These are phyloP conservation scores for Prunus armeniaca DNA, from an alignment of 306 rosid genomes.

Conservation along the genomic window DNA sequence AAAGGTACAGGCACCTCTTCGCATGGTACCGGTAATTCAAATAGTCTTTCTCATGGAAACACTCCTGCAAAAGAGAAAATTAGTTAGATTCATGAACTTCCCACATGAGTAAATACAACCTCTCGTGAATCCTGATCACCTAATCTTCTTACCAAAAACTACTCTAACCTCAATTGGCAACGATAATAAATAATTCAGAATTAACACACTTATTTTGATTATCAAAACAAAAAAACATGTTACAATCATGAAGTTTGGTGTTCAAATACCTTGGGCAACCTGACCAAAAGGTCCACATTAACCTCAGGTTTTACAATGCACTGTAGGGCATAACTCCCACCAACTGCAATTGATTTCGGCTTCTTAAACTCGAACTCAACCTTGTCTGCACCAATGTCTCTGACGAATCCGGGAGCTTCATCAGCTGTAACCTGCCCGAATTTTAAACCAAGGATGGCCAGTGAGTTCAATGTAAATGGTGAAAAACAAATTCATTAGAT, in stretches of 20 bases:
- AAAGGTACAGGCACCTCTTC: constrained; percentile 81
- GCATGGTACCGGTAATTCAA: constrained; percentile 84
- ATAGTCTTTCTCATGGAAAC: constrained; percentile 92
- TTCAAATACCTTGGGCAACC: constrained; percentile 72
- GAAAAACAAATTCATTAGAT: background rate
- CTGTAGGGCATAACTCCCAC: constrained; percentile 67
- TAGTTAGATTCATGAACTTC: background rate
- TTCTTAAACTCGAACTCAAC: constrained; percentile 76
- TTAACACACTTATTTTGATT: background rate
- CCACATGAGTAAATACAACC: background rate
- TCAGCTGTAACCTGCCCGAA: constrained; percentile 53
- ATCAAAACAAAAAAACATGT: background rate
- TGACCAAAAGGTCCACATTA: constrained; percentile 61
- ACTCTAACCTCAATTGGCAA: background rate
- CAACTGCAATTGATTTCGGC: constrained; percentile 47
- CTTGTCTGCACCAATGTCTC: constrained; percentile 84
- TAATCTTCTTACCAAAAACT: background rate
- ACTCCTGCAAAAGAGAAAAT: constrained; percentile 52
- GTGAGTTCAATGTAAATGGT: background rate
- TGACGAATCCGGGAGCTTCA: constrained; percentile 60
- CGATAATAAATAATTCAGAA: background rate
- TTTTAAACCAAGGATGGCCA: background rate
- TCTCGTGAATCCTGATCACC: background rate
- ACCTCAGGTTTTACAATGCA: constrained; percentile 62
- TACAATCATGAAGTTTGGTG: background rate